These are phyloP conservation scores for Tolypocladium album DNA, from an alignment of 2,329 filamentous ascomycete species.

Conservation along the genomic window DNA sequence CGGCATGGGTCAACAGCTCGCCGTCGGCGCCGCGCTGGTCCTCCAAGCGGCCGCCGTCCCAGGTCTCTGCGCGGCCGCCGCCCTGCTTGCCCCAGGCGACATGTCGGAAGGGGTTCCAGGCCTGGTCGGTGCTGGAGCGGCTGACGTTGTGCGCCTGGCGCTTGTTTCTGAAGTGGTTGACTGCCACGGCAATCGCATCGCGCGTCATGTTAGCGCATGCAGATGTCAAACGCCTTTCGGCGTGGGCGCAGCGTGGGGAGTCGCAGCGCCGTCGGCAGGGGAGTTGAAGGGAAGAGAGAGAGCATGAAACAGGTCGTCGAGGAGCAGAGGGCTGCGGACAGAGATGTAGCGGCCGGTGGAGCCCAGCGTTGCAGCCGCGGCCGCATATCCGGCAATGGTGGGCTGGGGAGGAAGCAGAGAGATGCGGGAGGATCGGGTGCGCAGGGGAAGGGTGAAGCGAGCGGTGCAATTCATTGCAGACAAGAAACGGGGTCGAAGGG, in stretches of 20 bases:
- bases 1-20: slow-evolving; percentile 22
- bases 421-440: not conserved
- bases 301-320: not conserved
- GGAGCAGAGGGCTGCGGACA: not conserved
- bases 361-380: not conserved
- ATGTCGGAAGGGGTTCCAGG: slow-evolving; percentile 34
- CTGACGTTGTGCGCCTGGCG: slow-evolving; percentile 31
- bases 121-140: slow-evolving; percentile 24
- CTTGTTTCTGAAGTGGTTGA: slow-evolving; percentile 35
- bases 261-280: not conserved
- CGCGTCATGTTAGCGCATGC: slow-evolving; percentile 3
- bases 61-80: slow-evolving; percentile 21
- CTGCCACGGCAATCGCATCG: slow-evolving; percentile 17
- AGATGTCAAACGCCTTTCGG: not conserved
- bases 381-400: not conserved
- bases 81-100: slow-evolving; percentile 22
- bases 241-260: not conserved
- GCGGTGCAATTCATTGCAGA: not conserved
- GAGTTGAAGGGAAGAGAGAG: not conserved
- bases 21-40: slow-evolving; percentile 16
- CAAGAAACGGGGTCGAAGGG: not conserved
- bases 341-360: not conserved
- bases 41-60: slow-evolving; percentile 22
- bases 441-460: not conserved
- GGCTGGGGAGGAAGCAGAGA: not conserved